phyloP scores from a whole-genome alignment of 1,284 basidiomycete species.

The Melampsora americana region DNA sequence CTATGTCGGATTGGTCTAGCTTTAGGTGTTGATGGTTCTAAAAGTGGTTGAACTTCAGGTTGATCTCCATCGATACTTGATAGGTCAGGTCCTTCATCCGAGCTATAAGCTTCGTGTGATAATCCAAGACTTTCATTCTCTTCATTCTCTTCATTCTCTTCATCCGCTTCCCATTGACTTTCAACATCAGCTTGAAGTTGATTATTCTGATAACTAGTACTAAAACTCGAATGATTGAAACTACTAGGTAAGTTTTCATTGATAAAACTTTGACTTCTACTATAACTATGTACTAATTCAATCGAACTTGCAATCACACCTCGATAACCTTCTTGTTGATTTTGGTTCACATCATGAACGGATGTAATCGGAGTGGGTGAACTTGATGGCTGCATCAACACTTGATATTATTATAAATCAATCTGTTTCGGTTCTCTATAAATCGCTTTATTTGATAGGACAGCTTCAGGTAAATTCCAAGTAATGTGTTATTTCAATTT shows the following conservation, averaged over 20 bases:
- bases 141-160: not conserved
- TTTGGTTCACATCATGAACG: constrained; percentile 3
- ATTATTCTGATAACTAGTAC: constrained; percentile 14
- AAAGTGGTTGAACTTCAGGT: not conserved
- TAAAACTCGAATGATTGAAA: constrained; percentile 29
- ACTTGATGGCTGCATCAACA: not conserved
- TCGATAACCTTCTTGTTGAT: constrained; percentile 12
- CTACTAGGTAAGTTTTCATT: constrained; percentile 27
- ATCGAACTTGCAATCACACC: constrained; percentile 31
- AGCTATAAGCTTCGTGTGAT: not conserved
- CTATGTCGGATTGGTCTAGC: not conserved
- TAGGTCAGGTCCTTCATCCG: not conserved
- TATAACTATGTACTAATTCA: constrained; percentile 25
- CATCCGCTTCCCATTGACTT: constrained; percentile 17
- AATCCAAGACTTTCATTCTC: not conserved
- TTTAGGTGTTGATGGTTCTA: not conserved
- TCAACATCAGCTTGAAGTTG: not conserved
- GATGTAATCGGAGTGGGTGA: not conserved
- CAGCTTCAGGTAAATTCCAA: no score
- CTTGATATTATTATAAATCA: no score
- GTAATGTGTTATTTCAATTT: no score
- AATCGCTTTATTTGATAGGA: no score
- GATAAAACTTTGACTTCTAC: constrained; percentile 18
- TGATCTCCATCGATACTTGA: not conserved
- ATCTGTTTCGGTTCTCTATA: no score